Conservation (phyloP, 352 stramenopile genomes). For the Elongisporangium senticosum region DNA sequence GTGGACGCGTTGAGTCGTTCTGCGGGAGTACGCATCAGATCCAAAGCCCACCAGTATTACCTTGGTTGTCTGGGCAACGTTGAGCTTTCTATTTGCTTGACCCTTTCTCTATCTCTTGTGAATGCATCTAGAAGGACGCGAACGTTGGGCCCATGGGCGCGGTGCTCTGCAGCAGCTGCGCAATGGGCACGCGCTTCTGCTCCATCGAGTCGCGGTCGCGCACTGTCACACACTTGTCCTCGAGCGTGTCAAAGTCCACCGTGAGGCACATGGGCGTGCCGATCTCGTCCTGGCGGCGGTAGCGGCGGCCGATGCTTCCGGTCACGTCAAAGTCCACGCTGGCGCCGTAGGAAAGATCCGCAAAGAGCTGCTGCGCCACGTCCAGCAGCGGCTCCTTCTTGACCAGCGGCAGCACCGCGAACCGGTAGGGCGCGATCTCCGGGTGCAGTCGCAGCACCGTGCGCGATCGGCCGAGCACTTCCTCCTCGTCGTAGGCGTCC, state of each 20-base stretch:
- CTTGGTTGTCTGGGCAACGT: no score
- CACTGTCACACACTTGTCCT: slow-evolving; percentile 95
- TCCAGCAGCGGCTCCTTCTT: slow-evolving; percentile 93
- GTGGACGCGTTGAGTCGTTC: no score
- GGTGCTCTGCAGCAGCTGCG: slow-evolving; percentile 72
- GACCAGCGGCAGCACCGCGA: slow-evolving; percentile 91
- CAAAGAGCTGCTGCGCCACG: slow-evolving; percentile 88
- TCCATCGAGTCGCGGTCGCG: slow-evolving; percentile 94
- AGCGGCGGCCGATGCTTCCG: slow-evolving; percentile 87
- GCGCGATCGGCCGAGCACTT: slow-evolving; percentile 75
- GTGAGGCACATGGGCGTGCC: slow-evolving; percentile 97
- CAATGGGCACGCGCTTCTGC: slow-evolving; percentile 92
- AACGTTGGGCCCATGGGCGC: slow-evolving; percentile 32
- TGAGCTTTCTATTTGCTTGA: background rate
- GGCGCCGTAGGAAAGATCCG: slow-evolving; percentile 79
- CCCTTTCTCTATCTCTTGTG: background rate
- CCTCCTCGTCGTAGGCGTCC: slow-evolving; percentile 94
- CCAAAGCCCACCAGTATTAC: no score
- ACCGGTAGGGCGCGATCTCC: slow-evolving; percentile 91
- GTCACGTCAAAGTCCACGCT: slow-evolving; percentile 91
- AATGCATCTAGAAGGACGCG: slow-evolving; percentile 24
- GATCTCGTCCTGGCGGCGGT: slow-evolving; percentile 96
- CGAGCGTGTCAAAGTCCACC: slow-evolving; percentile 96
- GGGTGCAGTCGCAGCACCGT: slow-evolving; percentile 92
- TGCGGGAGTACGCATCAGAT: no score